Conservation (phyloP, 345 rosid genomes). For the Ceriops zippeliana region DNA sequence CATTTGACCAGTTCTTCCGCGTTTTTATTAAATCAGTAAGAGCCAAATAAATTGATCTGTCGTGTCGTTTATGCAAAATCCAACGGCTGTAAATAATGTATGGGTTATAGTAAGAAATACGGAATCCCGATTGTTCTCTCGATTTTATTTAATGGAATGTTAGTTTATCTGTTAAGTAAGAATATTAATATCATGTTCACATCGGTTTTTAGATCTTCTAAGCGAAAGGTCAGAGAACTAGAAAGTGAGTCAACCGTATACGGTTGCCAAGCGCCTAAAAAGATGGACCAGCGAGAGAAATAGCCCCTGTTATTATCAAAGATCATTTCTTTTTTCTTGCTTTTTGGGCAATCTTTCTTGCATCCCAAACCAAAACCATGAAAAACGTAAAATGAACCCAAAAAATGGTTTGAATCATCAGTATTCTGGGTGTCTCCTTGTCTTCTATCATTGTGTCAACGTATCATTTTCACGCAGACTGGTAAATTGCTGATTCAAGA, state of each 20-base stretch:
- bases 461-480: not conserved
- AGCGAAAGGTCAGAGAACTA: not conserved
- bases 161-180: not conserved
- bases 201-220: not conserved
- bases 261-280: conserved; percentile 29
- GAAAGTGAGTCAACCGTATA: conserved; percentile 31
- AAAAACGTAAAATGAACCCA: not conserved
- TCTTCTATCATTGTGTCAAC: not conserved
- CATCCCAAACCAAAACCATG: not conserved
- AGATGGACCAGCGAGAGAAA: conserved; percentile 11
- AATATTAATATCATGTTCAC: not conserved
- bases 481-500: not conserved
- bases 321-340: not conserved
- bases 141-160: too few species aligned
- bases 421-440: not conserved
- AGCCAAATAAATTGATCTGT: too few species aligned
- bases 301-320: not conserved
- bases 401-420: not conserved
- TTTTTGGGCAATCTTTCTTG: conserved; percentile 1
- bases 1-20: too few species aligned
- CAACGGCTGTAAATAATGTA: too few species aligned
- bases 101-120: too few species aligned
- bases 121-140: too few species aligned
- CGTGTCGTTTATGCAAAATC: too few species aligned
- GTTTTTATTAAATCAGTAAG: too few species aligned